Evolutionary conservation across 2,329 filamentous ascomycete genomes (phyloP).

Genomic region (Bipolaris cookei): DNA sequence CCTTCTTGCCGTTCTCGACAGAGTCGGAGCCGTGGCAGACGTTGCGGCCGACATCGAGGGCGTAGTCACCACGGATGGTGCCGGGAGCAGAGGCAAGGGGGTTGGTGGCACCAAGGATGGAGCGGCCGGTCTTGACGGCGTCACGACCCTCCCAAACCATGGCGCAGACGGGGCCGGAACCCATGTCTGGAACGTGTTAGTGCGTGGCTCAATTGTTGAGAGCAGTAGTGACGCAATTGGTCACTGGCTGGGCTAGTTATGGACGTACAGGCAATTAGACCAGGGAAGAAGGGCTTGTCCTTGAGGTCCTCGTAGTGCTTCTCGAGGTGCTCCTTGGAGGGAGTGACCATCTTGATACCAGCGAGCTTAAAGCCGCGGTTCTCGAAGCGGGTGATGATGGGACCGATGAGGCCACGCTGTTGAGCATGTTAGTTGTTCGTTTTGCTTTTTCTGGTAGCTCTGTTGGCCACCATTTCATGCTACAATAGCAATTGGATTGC

Average conservation of each 20-base stretch:
- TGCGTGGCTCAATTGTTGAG: not conserved
- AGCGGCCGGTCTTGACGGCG: constrained; percentile 97
- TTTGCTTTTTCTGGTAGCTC: constrained; percentile 6
- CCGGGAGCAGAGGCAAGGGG: constrained; percentile 90
- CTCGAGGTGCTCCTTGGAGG: constrained; percentile 95
- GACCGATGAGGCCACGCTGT: constrained; percentile 94
- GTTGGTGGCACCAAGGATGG: constrained; percentile 98
- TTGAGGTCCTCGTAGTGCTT: constrained; percentile 94
- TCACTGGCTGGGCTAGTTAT: constrained; percentile 1
- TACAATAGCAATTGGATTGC: not conserved
- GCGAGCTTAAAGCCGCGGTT: constrained; percentile 97
- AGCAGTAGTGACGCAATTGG: not conserved
- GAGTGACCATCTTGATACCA: constrained; percentile 92
- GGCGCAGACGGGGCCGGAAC: constrained; percentile 93
- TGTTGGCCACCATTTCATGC: not conserved
- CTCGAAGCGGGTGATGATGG: constrained; percentile 99
- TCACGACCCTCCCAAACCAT: constrained; percentile 99
- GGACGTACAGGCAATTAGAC: constrained; percentile 84
- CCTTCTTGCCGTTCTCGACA: constrained; percentile 99
- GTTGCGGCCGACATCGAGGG: constrained; percentile 92
- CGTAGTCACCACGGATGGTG: constrained; percentile 96
- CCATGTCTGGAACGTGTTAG: constrained; percentile 74
- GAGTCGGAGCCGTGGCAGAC: constrained; percentile 99
- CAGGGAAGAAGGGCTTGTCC: constrained; percentile 95
- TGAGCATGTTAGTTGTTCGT: constrained; percentile 14